phyloP scores from a whole-genome alignment of 1,284 basidiomycete species.

The Ustilago sp. region DNA sequence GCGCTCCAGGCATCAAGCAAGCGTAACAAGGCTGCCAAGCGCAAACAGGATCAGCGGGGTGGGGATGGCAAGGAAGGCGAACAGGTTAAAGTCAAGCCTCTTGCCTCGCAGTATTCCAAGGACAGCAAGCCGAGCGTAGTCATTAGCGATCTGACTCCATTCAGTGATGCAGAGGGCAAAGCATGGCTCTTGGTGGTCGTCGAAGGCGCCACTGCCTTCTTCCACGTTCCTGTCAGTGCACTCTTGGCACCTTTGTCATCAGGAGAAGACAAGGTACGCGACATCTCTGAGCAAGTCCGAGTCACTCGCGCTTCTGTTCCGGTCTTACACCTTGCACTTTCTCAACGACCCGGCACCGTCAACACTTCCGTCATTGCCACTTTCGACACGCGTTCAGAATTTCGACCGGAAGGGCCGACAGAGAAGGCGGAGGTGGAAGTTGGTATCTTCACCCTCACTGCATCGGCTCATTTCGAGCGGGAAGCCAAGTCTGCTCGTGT shows the following conservation, averaged over 20 bases:
- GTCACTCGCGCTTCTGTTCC: slow-evolving; percentile 43
- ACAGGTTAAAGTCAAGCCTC: slow-evolving; percentile 16
- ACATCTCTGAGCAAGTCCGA: slow-evolving; percentile 33
- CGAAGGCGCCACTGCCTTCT: slow-evolving; percentile 61
- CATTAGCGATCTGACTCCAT: slow-evolving; percentile 49
- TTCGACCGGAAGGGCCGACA: slow-evolving; percentile 18
- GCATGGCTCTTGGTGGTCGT: slow-evolving; percentile 50
- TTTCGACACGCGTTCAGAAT: slow-evolving; percentile 45
- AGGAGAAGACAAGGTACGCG: slow-evolving; percentile 23
- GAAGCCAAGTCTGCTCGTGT: slow-evolving; percentile 19
- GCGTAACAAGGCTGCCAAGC: slow-evolving; percentile 39
- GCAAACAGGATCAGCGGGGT: slow-evolving; percentile 21
- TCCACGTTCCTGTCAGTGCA: slow-evolving; percentile 40
- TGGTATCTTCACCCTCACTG: slow-evolving; percentile 20
- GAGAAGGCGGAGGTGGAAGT: slow-evolving; percentile 18
- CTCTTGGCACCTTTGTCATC: slow-evolving; percentile 22
- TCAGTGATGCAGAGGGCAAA: slow-evolving; percentile 31
- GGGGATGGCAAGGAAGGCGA: slow-evolving; percentile 14
- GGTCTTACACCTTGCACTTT: slow-evolving; percentile 40
- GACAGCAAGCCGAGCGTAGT: slow-evolving; percentile 46
- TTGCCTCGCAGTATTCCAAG: slow-evolving; percentile 35
- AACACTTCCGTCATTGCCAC: slow-evolving; percentile 26
- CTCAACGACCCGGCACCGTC: slow-evolving; percentile 2
- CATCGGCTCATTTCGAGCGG: slow-evolving; percentile 22
- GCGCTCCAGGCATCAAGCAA: slow-evolving; percentile 35